Evolutionary conservation across 768 basidiomycete species (phyloP), one percentile per base, ranked within the genome.

Genomic region (Boletus eberwhitei): DNA sequence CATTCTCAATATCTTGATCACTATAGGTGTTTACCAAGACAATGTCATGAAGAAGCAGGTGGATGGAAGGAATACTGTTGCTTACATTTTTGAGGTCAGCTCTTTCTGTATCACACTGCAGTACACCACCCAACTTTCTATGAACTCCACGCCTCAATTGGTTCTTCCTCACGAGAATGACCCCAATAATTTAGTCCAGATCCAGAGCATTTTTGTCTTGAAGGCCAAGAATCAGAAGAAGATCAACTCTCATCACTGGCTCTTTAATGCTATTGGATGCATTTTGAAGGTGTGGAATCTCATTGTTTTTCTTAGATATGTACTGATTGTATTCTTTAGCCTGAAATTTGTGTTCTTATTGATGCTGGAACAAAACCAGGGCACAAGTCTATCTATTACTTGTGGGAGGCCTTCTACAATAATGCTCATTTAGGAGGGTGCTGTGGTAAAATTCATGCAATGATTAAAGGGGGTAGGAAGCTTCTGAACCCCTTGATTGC

Each of bases 311-410:
- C 55, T 38, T 35, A 8, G 6, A 37, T 50, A 14, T 47, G 5
- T 24, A 22, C n/a, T 21, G 17, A 38, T 52, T 43, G 42, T 40
- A 40, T 40, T 11, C 39, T 59, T 63, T 62, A 96, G 84, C 95
- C 95, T 5, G 93, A 97, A 66, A 84, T 88, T 46, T 95, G 93
- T 71, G 88, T 96, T 56, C 80, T 98, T 32, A 82, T 98, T 58
- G 95, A 97, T 69, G 95, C 93, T 7, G 95, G 95, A 57, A 98
- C 95, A 6, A 98, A 97, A 71, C 95, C 95, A 2, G 94, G 93
- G 3, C 92, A 92, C 71, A 95, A 95, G 71, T 91, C 91, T 2
- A 93, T 98, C 64, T 98, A 90, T 72, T 92, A 96, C 67, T 81
- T 96, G 9, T 96, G 93, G 92, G 90, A 93, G 58, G 91, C 90